Base-by-base conservation (phyloP, 2,329 filamentous ascomycete species). In the Ascochyta clinopodiicola region DNA sequence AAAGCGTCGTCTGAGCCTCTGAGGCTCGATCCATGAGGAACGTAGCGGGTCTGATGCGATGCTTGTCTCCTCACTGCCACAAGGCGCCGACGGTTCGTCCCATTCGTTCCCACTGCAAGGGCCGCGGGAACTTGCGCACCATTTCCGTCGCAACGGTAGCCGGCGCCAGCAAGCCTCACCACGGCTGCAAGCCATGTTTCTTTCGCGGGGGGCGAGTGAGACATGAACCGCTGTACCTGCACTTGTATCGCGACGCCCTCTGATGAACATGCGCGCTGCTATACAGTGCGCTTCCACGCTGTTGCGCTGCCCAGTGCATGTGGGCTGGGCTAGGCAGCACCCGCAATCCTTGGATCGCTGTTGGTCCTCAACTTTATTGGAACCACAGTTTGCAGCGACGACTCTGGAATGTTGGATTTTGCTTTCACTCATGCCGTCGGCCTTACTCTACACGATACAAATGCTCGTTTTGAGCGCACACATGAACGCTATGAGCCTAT, bases 101-200 rank as follows among this genome's bases (percentile, higher is more conserved):
- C 52, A 56, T 56, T 50, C 46, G 52, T 29, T 44, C 52, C 40
- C 52, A 56, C 36, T 32, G 52, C 52, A 45, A 39, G 46, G 45
- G 51, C 51, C 22, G 35, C 51, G 45, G 51, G 45, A 49, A 49
- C 51, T 54, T 50, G 40, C 45, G 45, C 51, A 29, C 45, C 36
- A 21, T 47, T 46, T 42, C 52, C 52, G 37, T 21, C 13, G 37
- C 46, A 56, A 34, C 32, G 52, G 52, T 56, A 50, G 46, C 52
- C 52, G 46, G 52, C 19, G 46, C 52, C 46, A 19, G 42, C 32
- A 19, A 50, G 46, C 52, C 37, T 52, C 46, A 46, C 25, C 42
- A 35, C 15, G 34, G 19, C 43, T 56, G 52, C 52, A 56, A 46
- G 46, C 52, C 52, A 55, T 50, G 45, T 4, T 45, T 38, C 34